Base-by-base conservation (phyloP, 352 stramenopile genomes). In the Plasmopara viticola region DNA sequence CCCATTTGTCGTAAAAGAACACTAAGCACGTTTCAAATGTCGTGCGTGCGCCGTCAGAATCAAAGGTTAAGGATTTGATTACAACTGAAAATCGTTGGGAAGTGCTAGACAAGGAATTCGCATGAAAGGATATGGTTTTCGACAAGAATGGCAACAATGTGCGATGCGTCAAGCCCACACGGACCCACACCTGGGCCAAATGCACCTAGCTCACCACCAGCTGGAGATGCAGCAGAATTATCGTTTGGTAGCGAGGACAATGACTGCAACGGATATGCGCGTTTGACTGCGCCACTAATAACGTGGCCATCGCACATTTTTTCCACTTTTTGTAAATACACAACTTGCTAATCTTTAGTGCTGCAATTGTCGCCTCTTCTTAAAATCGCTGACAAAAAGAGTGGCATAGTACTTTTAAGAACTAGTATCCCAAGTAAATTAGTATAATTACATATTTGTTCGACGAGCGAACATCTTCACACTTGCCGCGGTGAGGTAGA, bases 1-100 rank as follows among this genome's bases (percentile, higher is more conserved):
- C 78, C 81, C 81, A 91, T 29, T 73, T 67, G 50, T 91, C 74
- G 57, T 91, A 91, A 31, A 89, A 70, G 53, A 79, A 91, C 47
- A 91, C 74, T 17, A 76, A 52, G 44, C 58, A 76, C 47, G 66
- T 71, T 50, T 80, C 53, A 44, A 69, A 84, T 15, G 65, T 76
- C 58, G 57, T 68, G 45, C 50, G 57, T 75, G 53, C 20, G 3
- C 31, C 31, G 10, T 35, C 10, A 35, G 1, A 35, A 12, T 12
- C 63, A 48, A 30, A 41, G 48, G 65, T 68, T 70, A 68, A 74
- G 54, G 60, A 62, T 54, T 8, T 35, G 56, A 51, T 13, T 49
- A 28, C 29, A 50, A 44, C 9, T 44, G 18, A 53, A 17, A 38
- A 18, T 18, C 29, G 13, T 20, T 39, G 2, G 9, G 12, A 53